Evolutionary conservation across 257 asterid species (phyloP).

Genomic region (Lantana camara): DNA sequence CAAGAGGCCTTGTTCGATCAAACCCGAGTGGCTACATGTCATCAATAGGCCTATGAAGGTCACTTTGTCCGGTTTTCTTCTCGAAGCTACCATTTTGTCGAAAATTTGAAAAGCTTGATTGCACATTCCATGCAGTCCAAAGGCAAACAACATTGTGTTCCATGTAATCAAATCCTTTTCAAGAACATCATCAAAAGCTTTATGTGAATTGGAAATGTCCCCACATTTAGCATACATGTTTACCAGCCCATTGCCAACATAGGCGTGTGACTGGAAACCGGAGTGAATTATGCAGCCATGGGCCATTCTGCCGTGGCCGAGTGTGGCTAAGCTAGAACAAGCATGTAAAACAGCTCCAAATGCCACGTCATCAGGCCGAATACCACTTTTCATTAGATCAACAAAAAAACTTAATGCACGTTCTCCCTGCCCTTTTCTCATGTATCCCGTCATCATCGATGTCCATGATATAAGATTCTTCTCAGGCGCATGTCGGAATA

Average conservation of each 20-base stretch:
- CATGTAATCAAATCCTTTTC: constrained; percentile 60
- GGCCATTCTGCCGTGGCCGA: constrained; percentile 47
- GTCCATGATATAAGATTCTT: constrained; percentile 73
- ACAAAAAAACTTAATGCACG: constrained; percentile 45
- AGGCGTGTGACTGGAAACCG: constrained; percentile 52
- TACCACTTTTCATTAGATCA: constrained; percentile 36
- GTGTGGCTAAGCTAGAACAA: constrained; percentile 54
- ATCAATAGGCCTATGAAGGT: constrained; percentile 76
- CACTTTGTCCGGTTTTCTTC: constrained; percentile 67
- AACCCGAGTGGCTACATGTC: constrained; percentile 80
- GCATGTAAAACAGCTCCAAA: constrained; percentile 76
- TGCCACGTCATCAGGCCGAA: constrained; percentile 59
- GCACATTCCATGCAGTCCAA: constrained; percentile 55
- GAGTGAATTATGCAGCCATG: constrained; percentile 47
- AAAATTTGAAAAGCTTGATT: constrained; percentile 47
- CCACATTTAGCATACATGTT: constrained; percentile 76
- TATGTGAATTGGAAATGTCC: constrained; percentile 43
- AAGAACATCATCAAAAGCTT: constrained; percentile 43
- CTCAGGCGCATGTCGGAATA: constrained; percentile 43
- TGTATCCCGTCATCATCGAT: constrained; percentile 61
- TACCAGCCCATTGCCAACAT: constrained; percentile 53
- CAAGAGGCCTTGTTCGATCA: constrained; percentile 45
- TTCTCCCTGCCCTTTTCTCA: constrained; percentile 58
- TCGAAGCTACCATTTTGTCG: constrained; percentile 48
- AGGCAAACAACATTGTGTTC: constrained; percentile 70